Conservation (phyloP, 73 alveolate species). For the Paramecium primaurelia region DNA sequence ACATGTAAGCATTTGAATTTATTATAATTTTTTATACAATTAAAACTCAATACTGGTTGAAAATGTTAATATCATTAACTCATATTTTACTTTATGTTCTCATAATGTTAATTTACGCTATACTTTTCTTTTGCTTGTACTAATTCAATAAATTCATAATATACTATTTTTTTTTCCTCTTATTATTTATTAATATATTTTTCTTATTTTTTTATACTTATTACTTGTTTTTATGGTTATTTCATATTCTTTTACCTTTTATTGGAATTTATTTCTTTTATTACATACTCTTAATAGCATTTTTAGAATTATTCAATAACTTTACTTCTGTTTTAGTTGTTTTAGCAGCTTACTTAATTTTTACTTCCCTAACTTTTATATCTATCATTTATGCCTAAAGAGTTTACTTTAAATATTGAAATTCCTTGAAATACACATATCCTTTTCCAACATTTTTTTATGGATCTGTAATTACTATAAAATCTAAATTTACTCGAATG, state of each 20-base stretch:
- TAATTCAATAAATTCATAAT: not conserved
- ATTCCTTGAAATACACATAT: slow-evolving; percentile 64
- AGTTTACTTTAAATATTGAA: slow-evolving; percentile 63
- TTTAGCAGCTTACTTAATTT: slow-evolving; percentile 71
- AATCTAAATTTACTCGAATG: slow-evolving; percentile 66
- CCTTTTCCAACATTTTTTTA: slow-evolving; percentile 75
- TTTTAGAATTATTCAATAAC: not conserved
- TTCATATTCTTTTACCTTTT: not conserved
- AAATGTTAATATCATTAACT: not conserved
- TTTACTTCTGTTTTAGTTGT: not conserved
- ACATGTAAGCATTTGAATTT: not conserved
- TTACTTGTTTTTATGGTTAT: not conserved
- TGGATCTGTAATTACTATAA: slow-evolving; percentile 76
- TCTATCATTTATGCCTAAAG: slow-evolving; percentile 32
- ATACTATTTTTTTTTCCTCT: not conserved
- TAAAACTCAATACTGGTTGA: not conserved
- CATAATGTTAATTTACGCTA: not conserved
- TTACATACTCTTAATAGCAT: slow-evolving; percentile 2
- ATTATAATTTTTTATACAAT: not conserved
- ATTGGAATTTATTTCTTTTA: not conserved
- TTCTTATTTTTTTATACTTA: not conserved
- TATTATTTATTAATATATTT: not conserved
- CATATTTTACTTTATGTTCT: not conserved
- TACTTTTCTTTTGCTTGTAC: not conserved
- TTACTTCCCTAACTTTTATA: slow-evolving; percentile 69